These are phyloP conservation scores for Escovopsis sp. DNA, from an alignment of 2,329 filamentous ascomycete species.

Conservation along the genomic window DNA sequence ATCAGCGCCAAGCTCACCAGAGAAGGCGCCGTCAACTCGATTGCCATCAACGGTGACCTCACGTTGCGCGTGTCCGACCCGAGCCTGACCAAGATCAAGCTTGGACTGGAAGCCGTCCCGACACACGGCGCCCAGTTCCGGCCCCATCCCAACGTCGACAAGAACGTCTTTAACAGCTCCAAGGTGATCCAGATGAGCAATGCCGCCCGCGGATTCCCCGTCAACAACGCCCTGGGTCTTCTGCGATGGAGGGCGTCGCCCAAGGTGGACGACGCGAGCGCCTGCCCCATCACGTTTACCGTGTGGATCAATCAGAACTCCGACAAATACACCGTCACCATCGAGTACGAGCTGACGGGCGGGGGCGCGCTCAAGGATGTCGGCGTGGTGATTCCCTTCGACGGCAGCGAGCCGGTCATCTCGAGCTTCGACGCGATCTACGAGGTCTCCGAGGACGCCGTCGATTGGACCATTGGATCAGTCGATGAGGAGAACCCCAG, in stretches of 20 bases:
- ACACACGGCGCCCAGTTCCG: conserved; percentile 82
- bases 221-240: conserved; percentile 86
- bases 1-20: conserved; percentile 80
- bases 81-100: conserved; percentile 79
- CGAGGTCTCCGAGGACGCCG: conserved; percentile 78
- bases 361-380: conserved; percentile 70
- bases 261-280: conserved; percentile 62
- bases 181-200: conserved; percentile 87
- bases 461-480: conserved; percentile 87
- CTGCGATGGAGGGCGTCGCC: conserved; percentile 82
- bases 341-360: conserved; percentile 89
- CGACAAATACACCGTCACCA: conserved; percentile 73
- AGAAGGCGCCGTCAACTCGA: conserved; percentile 73
- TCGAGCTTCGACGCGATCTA: conserved; percentile 91
- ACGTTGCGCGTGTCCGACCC: conserved; percentile 82
- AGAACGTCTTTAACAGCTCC: conserved; percentile 65
- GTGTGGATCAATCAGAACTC: conserved; percentile 92
- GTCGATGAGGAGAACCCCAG: conserved; percentile 70
- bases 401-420: conserved; percentile 69
- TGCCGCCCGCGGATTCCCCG: conserved; percentile 72
- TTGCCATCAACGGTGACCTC: conserved; percentile 84
- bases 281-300: conserved; percentile 87
- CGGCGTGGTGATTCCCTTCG: conserved; percentile 74
- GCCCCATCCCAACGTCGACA: conserved; percentile 94
- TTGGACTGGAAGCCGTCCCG: conserved; percentile 61